Evolutionary conservation across 2,329 filamentous ascomycete genomes (phyloP), one percentile per base, ranked within the genome.

Genomic region (Fusarium nurragi): DNA sequence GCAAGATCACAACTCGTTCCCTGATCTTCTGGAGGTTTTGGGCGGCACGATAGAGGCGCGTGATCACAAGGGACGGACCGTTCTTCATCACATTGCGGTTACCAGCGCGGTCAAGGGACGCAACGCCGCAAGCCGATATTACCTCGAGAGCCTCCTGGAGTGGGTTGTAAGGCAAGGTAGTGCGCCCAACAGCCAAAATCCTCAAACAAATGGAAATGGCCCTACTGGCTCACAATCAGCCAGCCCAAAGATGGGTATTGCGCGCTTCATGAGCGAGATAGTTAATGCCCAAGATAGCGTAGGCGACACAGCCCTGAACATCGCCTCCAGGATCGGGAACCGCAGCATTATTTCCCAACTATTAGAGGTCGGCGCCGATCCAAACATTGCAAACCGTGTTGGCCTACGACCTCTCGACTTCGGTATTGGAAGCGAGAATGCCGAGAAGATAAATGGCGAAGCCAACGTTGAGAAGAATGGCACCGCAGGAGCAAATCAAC

Each of bases 261-360:
- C 92, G 26, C 89, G 93, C 34, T 99, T 99, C 78, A 96, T 99
- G 86, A 92, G 91, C 45, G 94, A 98, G 74, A 96, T 99, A 76
- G 94, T 99, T 60, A 98, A 99, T 71, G 90, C 94, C 1, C 91
- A 94, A 71, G 95, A 99, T 77, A 93, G 94, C 71, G 91, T 91
- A 30, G 95, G 95, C 1, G 97, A 99, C 73, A 99, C 95, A 0
- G 95, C 95, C 0, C 82, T 99, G 19, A 97, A 97, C 69, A 90
- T 98, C 63, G 95, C 94, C 3, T 94, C 95, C 3, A 86, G 95
- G 61, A 97, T 97, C 68, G 93, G 93, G 21, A 98, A 97, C 75
- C 86, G 91, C 53, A 96, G 93, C 71, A 97, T 99, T 70, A 97
- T 98, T 56, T 94, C 93, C n/a, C 95, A 99, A 75, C 83, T 99